Conservation (phyloP, 257 asterid genomes). For the Solanum lycopersicoides region DNA sequence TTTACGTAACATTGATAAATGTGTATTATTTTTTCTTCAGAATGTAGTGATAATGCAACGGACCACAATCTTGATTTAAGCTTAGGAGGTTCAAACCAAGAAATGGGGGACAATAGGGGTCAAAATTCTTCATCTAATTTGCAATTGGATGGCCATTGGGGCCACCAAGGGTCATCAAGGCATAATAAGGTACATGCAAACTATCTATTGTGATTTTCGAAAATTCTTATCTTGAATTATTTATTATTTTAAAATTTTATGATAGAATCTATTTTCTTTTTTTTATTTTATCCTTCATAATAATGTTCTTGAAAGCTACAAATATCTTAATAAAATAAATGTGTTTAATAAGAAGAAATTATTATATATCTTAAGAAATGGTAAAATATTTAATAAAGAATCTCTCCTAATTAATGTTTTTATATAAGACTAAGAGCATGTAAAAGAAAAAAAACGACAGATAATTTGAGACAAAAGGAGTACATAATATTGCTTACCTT, state of each 20-base stretch:
- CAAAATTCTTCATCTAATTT: conserved; percentile 17
- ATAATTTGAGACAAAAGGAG: not conserved
- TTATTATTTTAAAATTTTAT: not conserved
- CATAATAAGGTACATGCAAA: not conserved
- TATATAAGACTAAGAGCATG: not conserved
- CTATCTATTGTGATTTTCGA: not conserved
- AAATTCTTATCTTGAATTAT: not conserved
- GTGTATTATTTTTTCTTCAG: conserved; percentile 8
- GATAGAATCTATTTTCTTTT: too few relatives aligned
- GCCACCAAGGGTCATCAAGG: conserved; percentile 32
- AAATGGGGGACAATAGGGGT: conserved; percentile 7
- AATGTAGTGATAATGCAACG: conserved; percentile 21
- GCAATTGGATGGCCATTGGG: conserved; percentile 48
- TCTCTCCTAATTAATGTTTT: not conserved
- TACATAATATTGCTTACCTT: not conserved
- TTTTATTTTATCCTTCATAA: not conserved
- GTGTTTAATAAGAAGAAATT: not conserved
- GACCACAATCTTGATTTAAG: conserved; percentile 65
- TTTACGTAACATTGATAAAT: not conserved
- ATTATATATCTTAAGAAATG: not conserved
- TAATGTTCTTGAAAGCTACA: not conserved
- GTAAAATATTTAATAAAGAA: not conserved
- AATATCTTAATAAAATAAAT: not conserved
- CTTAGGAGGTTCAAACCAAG: conserved; percentile 45
- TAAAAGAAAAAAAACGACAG: not conserved